Evolutionary conservation across 208 protist genomes (phyloP), one percentile per base, ranked within the genome.

Genomic region (Trypanosoma brucei): DNA sequence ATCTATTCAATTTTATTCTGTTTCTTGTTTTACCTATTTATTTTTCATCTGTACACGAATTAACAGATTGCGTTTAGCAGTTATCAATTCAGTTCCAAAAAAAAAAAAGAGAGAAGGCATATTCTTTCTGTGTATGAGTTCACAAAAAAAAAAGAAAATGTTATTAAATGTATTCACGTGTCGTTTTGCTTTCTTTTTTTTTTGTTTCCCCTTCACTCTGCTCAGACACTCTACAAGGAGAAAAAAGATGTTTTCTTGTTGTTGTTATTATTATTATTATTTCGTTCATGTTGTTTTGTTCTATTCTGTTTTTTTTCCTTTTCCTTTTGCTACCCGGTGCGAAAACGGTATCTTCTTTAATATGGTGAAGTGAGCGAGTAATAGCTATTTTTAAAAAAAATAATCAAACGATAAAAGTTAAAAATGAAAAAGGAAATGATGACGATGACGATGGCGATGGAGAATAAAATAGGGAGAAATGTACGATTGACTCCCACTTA

Each of bases 281-380:
- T 55, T 55, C 35, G 33, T 56, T 59, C 52, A 38, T 56, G 52
- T 60, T 60, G 49, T 42, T 59, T 30, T 46, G 6, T 68, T 35
- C n/a, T 55, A 45, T 40, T 61, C 49, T 46, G 3, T 51, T 51
- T 55, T 60, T 68, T 60, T 60, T 45, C 9, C 53, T 58, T 59
- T 46, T 61, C 36, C 56, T 39, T 48, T 60, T 55, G n/a, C 50
- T 7, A 34, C 50, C 31, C 50, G 6, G 50, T 34, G 31, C 31
- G 50, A 60, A 60, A 48, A 60, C n/a, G 5, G 35, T 22, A 22
- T 22, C 22, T 22, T 22, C 22, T 22, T 22, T 22, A 22, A 22
- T 22, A 0, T 22, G 22, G 22, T 22, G 22, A 51, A 53, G 30
- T 60, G 36, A 35, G 22, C 46, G 64, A 36, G 31, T 11, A 31